These are phyloP conservation scores for Ilex paraguariensis DNA, from an alignment of 305 asterid species.

Conservation along the genomic window DNA sequence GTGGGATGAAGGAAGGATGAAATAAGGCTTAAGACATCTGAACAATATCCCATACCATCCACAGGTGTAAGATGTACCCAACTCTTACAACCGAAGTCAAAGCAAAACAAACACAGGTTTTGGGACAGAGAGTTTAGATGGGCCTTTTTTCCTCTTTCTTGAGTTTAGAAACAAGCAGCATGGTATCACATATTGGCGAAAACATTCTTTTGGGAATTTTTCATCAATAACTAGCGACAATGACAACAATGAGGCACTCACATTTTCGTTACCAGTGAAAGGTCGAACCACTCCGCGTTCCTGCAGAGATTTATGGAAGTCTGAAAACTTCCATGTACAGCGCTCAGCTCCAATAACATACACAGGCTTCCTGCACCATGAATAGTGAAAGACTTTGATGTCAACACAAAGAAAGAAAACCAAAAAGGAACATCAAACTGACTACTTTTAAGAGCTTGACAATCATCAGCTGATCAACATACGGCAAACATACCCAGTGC, in stretches of 20 bases:
- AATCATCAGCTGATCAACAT: background rate
- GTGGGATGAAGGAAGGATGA: too few species aligned
- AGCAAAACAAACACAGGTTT: background rate
- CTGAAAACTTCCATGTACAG: slow-evolving; percentile 75
- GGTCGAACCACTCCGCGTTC: slow-evolving; percentile 57
- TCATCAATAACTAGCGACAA: background rate
- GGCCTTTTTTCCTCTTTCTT: background rate
- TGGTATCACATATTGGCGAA: background rate
- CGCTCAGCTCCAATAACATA: slow-evolving; percentile 79
- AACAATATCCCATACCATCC: background rate
- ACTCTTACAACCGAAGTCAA: background rate
- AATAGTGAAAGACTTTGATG: slow-evolving; percentile 8
- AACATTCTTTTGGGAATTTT: too few species aligned
- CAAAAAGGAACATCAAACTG: background rate
- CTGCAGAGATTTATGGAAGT: slow-evolving; percentile 51
- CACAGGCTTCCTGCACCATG: slow-evolving; percentile 76
- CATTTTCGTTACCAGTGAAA: slow-evolving; percentile 71
- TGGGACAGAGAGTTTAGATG: too few species aligned
- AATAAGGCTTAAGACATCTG: slow-evolving; percentile 22
- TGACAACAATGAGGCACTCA: slow-evolving; percentile 25
- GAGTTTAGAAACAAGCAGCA: background rate
- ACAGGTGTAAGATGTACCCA: background rate
- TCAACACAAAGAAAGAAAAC: background rate
- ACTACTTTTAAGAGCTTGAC: background rate
- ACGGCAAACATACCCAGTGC: slow-evolving; percentile 60